Conservation (phyloP, 192 early-diverging fungal genomes). For the Kappamyces sp. region DNA sequence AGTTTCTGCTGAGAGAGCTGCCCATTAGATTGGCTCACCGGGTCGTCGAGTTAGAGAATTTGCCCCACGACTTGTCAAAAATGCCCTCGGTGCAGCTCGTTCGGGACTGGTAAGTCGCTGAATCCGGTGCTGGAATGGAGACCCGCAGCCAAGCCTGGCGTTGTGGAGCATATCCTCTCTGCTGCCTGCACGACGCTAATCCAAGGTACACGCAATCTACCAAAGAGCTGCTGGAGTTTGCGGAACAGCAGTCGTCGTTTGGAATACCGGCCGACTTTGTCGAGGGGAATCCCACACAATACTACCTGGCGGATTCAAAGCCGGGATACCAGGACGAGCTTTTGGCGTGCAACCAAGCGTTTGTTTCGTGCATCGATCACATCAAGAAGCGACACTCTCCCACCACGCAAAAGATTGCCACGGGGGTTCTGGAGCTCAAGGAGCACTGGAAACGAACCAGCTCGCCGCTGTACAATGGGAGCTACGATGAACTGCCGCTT, state of each 20-base stretch:
- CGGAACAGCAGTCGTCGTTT: constrained; percentile 39
- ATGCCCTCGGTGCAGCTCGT: constrained; percentile 90
- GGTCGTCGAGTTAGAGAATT: constrained; percentile 87
- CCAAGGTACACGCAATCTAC: constrained; percentile 82
- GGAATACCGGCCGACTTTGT: constrained; percentile 34
- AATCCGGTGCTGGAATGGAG: too few relatives aligned
- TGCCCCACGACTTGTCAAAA: constrained; percentile 76
- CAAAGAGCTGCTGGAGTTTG: constrained; percentile 60
- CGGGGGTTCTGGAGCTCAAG: constrained; percentile 92
- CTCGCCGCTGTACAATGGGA: constrained; percentile 21
- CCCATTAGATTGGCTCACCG: constrained; percentile 90
- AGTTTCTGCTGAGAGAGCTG: constrained; percentile 65
- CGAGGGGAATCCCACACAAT: constrained; percentile 11
- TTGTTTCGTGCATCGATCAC: constrained; percentile 81
- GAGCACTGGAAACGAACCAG: constrained; percentile 45
- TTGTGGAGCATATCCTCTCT: too few relatives aligned
- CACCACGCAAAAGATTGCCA: constrained; percentile 83
- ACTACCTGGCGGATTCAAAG: constrained; percentile 6
- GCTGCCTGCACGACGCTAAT: too few relatives aligned
- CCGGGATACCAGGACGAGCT: constrained; percentile 49
- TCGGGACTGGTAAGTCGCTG: constrained; percentile 60
- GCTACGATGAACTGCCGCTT: constrained; percentile 24
- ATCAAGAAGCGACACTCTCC: constrained; percentile 93
- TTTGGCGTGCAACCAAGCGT: constrained; percentile 69
- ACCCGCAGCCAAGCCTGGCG: too few relatives aligned